Evolutionary conservation across 768 basidiomycete genomes (phyloP).

Genomic region (Naganishia onofrii): DNA sequence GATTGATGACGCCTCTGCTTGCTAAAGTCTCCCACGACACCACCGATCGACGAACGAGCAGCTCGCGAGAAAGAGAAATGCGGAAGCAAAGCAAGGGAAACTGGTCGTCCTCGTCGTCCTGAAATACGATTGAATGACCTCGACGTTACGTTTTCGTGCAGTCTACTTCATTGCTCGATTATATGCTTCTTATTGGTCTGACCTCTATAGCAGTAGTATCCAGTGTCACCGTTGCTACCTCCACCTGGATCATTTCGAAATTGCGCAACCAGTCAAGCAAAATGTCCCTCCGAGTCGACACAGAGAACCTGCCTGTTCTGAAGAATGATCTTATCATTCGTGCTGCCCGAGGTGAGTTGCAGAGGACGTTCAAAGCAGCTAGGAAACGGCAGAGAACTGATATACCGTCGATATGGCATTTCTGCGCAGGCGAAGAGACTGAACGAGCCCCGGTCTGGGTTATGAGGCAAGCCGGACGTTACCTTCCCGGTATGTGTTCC

Average conservation of each 20-base stretch:
- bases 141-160: not conserved
- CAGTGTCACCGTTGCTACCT: not conserved
- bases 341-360: constrained; percentile 69
- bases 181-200: constrained; percentile 13
- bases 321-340: constrained; percentile 84
- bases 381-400: constrained; percentile 12
- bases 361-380: not conserved
- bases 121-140: constrained; percentile 12
- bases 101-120: not conserved
- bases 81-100: not conserved
- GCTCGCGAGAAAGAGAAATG: no score
- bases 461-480: constrained; percentile 94
- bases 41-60: not conserved
- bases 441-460: constrained; percentile 97
- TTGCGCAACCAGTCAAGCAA: not conserved
- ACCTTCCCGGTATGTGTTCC: constrained; percentile 66
- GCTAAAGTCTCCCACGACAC: not conserved
- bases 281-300: constrained; percentile 24
- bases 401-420: constrained; percentile 2
- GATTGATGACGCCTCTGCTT: not conserved
- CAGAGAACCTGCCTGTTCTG: constrained; percentile 46
- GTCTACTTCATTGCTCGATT: no score
- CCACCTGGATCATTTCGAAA: not conserved
- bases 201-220: constrained; percentile 1
- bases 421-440: constrained; percentile 67